phyloP scores from a whole-genome alignment of 768 basidiomycete genomes.

The Boletus sp. region DNA sequence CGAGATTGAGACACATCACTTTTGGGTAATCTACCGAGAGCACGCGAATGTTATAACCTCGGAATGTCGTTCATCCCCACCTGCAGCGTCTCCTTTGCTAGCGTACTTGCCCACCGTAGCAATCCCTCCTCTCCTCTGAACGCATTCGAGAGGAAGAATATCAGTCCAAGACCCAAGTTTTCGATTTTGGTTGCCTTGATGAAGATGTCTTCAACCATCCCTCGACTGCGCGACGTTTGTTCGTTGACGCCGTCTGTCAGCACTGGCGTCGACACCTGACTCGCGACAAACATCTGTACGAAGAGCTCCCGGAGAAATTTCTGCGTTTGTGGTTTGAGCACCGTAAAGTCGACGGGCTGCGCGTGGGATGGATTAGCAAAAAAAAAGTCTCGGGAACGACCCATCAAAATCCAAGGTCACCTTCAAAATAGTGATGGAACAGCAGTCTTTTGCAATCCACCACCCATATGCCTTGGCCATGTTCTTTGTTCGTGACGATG shows the following conservation, averaged over 20 bases:
- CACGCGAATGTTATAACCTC: constrained; percentile 13
- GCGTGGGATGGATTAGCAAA: background rate
- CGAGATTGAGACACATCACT: background rate
- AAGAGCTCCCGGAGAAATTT: constrained; percentile 73
- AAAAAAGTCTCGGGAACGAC: background rate
- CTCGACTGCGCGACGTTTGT: constrained; percentile 48
- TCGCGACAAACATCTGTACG: constrained; percentile 63
- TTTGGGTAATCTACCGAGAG: background rate
- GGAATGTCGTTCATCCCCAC: constrained; percentile 57
- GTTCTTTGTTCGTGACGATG: constrained; percentile 59
- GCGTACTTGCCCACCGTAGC: constrained; percentile 60
- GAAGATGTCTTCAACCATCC: constrained; percentile 72
- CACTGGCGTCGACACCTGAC: constrained; percentile 70
- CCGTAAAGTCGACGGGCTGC: constrained; percentile 86
- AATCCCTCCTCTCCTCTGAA: constrained; percentile 44
- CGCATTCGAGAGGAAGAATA: constrained; percentile 60
- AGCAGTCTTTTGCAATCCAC: constrained; percentile 86
- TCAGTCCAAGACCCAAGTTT: constrained; percentile 68
- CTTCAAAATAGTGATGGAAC: constrained; percentile 78
- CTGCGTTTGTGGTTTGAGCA: constrained; percentile 58
- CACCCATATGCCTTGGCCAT: constrained; percentile 86
- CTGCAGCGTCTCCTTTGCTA: constrained; percentile 69
- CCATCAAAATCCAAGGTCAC: constrained; percentile 37
- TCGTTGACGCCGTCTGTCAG: constrained; percentile 38
- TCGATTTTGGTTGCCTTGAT: constrained; percentile 66